Conservation (phyloP, 768 basidiomycete species). For the Clathrus columnatus region DNA sequence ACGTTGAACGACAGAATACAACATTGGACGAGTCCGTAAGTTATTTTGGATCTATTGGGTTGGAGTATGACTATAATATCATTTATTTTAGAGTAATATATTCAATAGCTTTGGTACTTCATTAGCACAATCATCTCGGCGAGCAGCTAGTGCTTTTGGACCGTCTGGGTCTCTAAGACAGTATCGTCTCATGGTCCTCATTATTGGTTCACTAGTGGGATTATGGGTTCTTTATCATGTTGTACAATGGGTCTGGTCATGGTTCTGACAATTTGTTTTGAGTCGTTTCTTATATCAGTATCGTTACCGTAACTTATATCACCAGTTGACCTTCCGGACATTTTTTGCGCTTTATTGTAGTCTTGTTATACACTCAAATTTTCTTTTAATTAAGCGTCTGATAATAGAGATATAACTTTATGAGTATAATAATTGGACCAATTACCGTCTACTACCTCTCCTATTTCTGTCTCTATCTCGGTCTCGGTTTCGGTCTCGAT, state of each 20-base stretch:
- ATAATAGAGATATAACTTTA: no score
- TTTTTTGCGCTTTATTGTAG: no score
- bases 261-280: no score
- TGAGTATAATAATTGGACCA: background rate
- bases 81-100: constrained; percentile 43
- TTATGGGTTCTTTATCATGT: constrained; percentile 51
- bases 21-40: constrained; percentile 71
- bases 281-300: no score
- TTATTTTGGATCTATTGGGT: constrained; percentile 1
- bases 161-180: constrained; percentile 57
- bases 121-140: constrained; percentile 57
- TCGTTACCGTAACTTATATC: no score
- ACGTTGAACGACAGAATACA: constrained; percentile 74
- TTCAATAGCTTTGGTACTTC: constrained; percentile 59
- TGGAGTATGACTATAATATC: constrained; percentile 8
- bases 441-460: constrained; percentile 6
- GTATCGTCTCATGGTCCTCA: constrained; percentile 55
- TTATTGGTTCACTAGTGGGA: constrained; percentile 44
- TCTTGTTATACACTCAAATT: no score
- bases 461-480: constrained; percentile 15
- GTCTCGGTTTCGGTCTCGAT: constrained; percentile 23
- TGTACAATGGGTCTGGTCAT: constrained; percentile 29
- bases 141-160: constrained; percentile 69
- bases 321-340: no score
- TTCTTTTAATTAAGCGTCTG: no score